Evolutionary conservation across 306 rosid genomes (phyloP).

Genomic region (Casuarina equisetifolia): DNA sequence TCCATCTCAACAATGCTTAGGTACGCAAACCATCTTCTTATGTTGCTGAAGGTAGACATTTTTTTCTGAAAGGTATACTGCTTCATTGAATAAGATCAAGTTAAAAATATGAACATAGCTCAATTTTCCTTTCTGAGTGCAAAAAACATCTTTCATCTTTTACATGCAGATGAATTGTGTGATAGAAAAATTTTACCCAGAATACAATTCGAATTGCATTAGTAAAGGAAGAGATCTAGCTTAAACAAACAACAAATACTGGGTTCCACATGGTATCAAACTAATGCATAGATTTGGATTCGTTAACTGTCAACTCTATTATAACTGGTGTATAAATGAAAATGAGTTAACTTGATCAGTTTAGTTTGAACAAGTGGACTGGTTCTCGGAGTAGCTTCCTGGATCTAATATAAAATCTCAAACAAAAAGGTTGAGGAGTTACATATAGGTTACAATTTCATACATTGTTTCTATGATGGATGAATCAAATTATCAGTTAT

Average conservation of each 20-base stretch:
- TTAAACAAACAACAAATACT: background rate
- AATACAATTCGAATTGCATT: background rate
- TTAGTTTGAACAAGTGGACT: background rate
- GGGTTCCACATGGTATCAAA: background rate
- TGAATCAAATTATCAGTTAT: background rate
- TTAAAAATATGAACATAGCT: conserved; percentile 10
- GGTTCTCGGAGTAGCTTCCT: background rate
- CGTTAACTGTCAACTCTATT: background rate
- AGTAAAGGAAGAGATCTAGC: background rate
- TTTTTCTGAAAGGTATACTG: conserved; percentile 5
- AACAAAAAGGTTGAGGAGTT: background rate
- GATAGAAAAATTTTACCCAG: background rate
- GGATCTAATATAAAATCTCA: background rate
- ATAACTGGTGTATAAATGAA: background rate
- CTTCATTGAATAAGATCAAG: conserved; percentile 16
- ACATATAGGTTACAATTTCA: background rate
- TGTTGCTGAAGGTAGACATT: background rate
- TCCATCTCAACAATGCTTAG: conserved; percentile 74
- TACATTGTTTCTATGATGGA: background rate
- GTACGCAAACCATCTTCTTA: conserved; percentile 37
- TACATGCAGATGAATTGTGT: conserved; percentile 15
- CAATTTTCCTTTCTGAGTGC: conserved; percentile 7
- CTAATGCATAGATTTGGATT: background rate
- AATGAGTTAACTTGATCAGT: background rate
- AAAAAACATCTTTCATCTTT: conserved; percentile 8